Conservation (phyloP, 2,329 filamentous ascomycete species). For the Bipolaris cookei region DNA sequence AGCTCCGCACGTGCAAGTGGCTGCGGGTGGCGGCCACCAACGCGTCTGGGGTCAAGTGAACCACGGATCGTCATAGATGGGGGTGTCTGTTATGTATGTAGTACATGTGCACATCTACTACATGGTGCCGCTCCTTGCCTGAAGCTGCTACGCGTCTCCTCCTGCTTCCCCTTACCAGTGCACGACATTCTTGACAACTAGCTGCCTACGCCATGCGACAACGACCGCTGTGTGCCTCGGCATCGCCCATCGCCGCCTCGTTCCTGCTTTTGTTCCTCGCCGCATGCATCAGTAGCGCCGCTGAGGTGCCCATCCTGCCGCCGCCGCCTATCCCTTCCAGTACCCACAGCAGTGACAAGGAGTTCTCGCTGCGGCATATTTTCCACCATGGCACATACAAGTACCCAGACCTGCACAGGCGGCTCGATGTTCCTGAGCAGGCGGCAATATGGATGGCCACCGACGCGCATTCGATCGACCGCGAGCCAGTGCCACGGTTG, state of each 20-base stretch:
- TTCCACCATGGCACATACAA: slow-evolving; percentile 87
- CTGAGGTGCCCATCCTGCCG: slow-evolving; percentile 39
- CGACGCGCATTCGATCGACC: slow-evolving; percentile 56
- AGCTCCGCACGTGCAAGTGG: slow-evolving; percentile 19
- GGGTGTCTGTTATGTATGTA: background rate
- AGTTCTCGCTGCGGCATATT: slow-evolving; percentile 74
- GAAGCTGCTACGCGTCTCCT: background rate
- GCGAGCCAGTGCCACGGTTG: slow-evolving; percentile 55
- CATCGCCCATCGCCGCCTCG: slow-evolving; percentile 67
- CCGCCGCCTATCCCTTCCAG: slow-evolving; percentile 32
- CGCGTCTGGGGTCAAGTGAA: slow-evolving; percentile 11
- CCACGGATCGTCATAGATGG: slow-evolving; percentile 21
- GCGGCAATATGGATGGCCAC: slow-evolving; percentile 68
- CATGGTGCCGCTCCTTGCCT: slow-evolving; percentile 2
- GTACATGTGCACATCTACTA: background rate
- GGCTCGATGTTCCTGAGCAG: slow-evolving; percentile 71
- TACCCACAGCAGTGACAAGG: slow-evolving; percentile 30
- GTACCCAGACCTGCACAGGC: slow-evolving; percentile 78
- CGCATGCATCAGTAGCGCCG: slow-evolving; percentile 52
- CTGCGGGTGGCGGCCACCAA: background rate
- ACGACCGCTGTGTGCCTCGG: slow-evolving; percentile 55
- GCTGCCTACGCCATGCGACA: slow-evolving; percentile 34
- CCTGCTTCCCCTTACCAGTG: background rate
- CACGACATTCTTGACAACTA: background rate
- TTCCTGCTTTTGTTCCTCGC: slow-evolving; percentile 72